A percentile compares a stretch with the other conserved stretches of the same genome.
Conservation (phyloP, 345 rosid genomes). For the Salix koriyanagi region DNA sequence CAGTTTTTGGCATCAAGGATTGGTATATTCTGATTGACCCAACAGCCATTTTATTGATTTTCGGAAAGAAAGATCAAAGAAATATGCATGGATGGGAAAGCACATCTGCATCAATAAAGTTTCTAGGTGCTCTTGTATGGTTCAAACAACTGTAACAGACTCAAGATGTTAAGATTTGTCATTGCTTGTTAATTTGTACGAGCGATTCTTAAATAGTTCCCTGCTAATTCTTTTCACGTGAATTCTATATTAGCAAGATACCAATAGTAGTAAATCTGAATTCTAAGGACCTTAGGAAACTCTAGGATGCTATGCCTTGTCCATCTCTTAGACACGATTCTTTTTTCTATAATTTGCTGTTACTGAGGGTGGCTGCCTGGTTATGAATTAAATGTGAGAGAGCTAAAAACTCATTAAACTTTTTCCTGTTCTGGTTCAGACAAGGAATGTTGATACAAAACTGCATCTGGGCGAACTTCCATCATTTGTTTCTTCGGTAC, state of each 20-base stretch:
- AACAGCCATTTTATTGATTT: too few relatives aligned
- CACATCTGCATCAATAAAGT: background rate
- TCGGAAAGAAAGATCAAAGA: background rate
- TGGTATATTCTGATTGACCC: too few relatives aligned
- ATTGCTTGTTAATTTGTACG: background rate
- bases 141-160: background rate
- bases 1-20: too few relatives aligned
- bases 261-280: background rate
- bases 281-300: background rate
- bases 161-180: background rate
- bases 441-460: slow-evolving; percentile 72
- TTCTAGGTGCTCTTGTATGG: background rate
- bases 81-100: background rate
- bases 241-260: background rate
- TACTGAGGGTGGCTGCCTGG: too few relatives aligned
- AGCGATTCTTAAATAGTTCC: background rate
- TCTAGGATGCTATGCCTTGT: background rate
- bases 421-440: slow-evolving; percentile 33
- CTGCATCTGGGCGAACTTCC: slow-evolving; percentile 75
- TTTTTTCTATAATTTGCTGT: background rate
- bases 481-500: slow-evolving; percentile 51
- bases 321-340: background rate
- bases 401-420: background rate
- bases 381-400: background rate
- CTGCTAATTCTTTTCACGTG: background rate